Evolutionary conservation across 805 yeast genomes (phyloP).

Genomic region (Tetrapisispora arboricola): DNA sequence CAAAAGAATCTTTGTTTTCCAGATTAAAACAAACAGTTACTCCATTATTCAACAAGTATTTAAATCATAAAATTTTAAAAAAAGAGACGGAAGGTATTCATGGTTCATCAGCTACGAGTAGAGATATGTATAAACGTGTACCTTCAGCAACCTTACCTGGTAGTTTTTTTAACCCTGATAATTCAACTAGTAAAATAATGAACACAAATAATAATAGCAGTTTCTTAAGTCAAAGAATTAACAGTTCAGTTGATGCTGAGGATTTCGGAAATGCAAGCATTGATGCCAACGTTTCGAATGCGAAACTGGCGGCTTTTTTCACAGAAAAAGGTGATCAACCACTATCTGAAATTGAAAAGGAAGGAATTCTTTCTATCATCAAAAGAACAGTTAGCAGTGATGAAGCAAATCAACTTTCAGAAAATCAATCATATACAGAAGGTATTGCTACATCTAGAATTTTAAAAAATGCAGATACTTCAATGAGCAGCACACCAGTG

Average conservation of each 20-base stretch:
- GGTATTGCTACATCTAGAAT: slow-evolving; percentile 6
- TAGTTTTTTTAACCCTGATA: slow-evolving; percentile 18
- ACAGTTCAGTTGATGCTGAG: neutral
- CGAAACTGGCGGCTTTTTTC: slow-evolving; percentile 58
- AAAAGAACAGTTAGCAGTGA: slow-evolving; percentile 10
- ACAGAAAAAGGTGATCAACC: slow-evolving; percentile 67
- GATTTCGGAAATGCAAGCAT: slow-evolving; percentile 5
- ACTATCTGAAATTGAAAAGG: slow-evolving; percentile 62
- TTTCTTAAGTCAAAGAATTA: slow-evolving; percentile 6
- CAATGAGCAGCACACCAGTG: slow-evolving; percentile 8
- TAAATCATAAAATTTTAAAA: too few relatives aligned
- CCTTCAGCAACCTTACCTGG: slow-evolving; percentile 15
- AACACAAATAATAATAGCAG: slow-evolving; percentile 4
- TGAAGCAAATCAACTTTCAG: neutral
- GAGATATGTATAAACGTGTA: neutral
- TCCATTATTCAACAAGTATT: slow-evolving; percentile 1
- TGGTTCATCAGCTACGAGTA: too few relatives aligned
- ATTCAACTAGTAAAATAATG: slow-evolving; percentile 1
- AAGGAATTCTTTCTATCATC: slow-evolving; percentile 63
- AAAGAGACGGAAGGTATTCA: too few relatives aligned
- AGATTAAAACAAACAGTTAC: neutral
- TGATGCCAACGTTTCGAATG: slow-evolving; percentile 39
- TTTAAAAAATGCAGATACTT: slow-evolving; percentile 8
- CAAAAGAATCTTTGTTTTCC: neutral
- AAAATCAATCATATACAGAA: neutral